Percentiles rank a stretch among this genome's conserved stretches.
These are phyloP conservation scores for Colletotrichum sidae DNA, from an alignment of 2,329 filamentous ascomycete species.

Conservation along the genomic window DNA sequence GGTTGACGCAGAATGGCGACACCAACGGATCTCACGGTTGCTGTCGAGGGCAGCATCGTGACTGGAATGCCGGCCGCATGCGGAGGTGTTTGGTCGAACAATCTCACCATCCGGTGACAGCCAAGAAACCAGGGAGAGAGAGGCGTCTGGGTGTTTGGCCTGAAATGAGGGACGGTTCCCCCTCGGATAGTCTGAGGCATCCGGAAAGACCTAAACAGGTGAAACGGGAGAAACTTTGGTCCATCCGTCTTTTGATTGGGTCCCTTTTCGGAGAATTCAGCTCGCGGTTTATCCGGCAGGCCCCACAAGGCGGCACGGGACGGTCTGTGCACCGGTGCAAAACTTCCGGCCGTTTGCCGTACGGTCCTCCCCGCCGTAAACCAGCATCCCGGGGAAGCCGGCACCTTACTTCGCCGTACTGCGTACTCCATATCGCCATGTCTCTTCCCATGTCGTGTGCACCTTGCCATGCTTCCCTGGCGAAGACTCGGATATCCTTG, in stretches of 20 bases:
- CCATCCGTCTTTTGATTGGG: not conserved
- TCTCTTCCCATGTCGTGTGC: too few species aligned
- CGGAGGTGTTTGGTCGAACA: not conserved
- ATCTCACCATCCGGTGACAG: not conserved
- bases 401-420: too few species aligned
- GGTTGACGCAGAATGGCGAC: too few species aligned
- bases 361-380: too few species aligned
- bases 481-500: too few species aligned
- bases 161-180: not conserved
- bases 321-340: slow-evolving; percentile 9
- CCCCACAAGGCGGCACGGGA: slow-evolving; percentile 1
- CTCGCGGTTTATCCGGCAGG: slow-evolving; percentile 19
- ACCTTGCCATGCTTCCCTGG: not conserved
- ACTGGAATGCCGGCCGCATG: too few species aligned
- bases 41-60: too few species aligned
- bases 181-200: slow-evolving; percentile 10
- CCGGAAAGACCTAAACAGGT: slow-evolving; percentile 16
- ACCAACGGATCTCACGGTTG: too few species aligned
- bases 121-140: not conserved
- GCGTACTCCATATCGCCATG: too few species aligned
- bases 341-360: too few species aligned
- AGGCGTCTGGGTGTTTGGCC: not conserved
- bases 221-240: slow-evolving; percentile 27
- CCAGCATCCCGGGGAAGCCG: too few species aligned
- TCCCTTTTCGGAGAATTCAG: too few species aligned